These are phyloP conservation scores for Cercospora brassicicola DNA, from an alignment of 2,329 filamentous ascomycete genomes.

Conservation along the genomic window DNA sequence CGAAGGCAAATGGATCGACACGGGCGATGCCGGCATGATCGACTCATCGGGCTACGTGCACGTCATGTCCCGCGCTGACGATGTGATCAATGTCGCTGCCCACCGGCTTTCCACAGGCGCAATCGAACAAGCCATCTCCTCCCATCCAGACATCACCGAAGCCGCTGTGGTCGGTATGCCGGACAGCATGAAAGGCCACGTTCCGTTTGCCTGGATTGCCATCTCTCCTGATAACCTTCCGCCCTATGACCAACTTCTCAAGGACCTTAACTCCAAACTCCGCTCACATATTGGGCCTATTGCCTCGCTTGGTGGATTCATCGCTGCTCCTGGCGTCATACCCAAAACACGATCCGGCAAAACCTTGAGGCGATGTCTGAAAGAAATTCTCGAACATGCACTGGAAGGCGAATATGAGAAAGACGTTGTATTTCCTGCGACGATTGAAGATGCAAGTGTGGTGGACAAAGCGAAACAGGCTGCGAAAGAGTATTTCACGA, in stretches of 20 bases:
- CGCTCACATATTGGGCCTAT: conserved; percentile 83
- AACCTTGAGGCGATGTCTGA: conserved; percentile 76
- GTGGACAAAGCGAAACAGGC: conserved; percentile 71
- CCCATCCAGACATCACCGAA: conserved; percentile 76
- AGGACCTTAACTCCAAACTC: conserved; percentile 70
- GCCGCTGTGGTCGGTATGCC: conserved; percentile 84
- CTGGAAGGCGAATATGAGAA: conserved; percentile 71
- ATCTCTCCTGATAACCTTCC: conserved; percentile 52
- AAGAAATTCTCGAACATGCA: conserved; percentile 81
- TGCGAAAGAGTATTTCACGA: conserved; percentile 73
- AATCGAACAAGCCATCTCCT: conserved; percentile 87
- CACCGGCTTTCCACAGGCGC: conserved; percentile 85
- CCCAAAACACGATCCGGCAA: conserved; percentile 92
- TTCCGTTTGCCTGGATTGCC: conserved; percentile 86
- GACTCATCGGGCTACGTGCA: conserved; percentile 66
- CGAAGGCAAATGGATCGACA: conserved; percentile 79
- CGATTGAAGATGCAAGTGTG: conserved; percentile 76
- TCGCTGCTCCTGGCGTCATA: conserved; percentile 82
- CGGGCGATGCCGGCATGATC: conserved; percentile 84
- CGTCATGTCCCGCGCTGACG: conserved; percentile 68
- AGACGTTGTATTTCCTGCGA: conserved; percentile 73
- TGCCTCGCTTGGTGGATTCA: conserved; percentile 79
- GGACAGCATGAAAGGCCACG: conserved; percentile 81
- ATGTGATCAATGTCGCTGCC: conserved; percentile 94
- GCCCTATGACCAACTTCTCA: conserved; percentile 46